These are phyloP conservation scores for Parathielavia appendiculata DNA, from an alignment of 495 filamentous ascomycete genomes.

Conservation along the genomic window DNA sequence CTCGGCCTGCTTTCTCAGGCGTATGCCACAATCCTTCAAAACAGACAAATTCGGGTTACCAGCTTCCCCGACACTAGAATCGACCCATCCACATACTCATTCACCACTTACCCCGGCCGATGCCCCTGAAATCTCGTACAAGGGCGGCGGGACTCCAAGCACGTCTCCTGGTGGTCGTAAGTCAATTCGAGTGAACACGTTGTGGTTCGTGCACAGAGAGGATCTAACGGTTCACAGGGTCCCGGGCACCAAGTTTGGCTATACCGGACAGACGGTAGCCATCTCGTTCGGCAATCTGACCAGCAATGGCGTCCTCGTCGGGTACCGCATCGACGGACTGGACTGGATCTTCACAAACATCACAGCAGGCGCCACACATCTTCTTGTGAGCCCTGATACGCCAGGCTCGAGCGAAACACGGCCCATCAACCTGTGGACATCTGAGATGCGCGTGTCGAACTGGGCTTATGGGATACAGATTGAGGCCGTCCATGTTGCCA, in stretches of 20 bases:
- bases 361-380: constrained; percentile 55
- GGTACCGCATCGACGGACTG: constrained; percentile 56
- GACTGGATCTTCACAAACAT: constrained; percentile 68
- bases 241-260: constrained; percentile 60
- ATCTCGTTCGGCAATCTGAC: constrained; percentile 59
- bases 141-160: constrained; percentile 62
- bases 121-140: constrained; percentile 59
- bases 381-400: constrained; percentile 48
- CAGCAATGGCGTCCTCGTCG: constrained; percentile 51
- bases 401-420: constrained; percentile 38
- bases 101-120: constrained; percentile 51
- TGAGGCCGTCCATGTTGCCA: constrained; percentile 48
- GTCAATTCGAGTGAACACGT: constrained; percentile 15
- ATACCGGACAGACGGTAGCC: constrained; percentile 58
- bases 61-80: constrained; percentile 47
- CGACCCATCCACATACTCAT: constrained; percentile 33
- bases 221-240: constrained; percentile 33
- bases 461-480: constrained; percentile 65
- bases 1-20: constrained; percentile 21
- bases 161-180: constrained; percentile 62
- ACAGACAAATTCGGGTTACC: constrained; percentile 52
- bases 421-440: constrained; percentile 41
- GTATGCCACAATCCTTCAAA: constrained; percentile 54
- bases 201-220: neutral
- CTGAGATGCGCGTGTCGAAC: constrained; percentile 58